Evolutionary conservation across 805 yeast genomes (phyloP), one percentile per base, ranked within the genome.

Genomic region (Schwanniomyces vanrijiae): DNA sequence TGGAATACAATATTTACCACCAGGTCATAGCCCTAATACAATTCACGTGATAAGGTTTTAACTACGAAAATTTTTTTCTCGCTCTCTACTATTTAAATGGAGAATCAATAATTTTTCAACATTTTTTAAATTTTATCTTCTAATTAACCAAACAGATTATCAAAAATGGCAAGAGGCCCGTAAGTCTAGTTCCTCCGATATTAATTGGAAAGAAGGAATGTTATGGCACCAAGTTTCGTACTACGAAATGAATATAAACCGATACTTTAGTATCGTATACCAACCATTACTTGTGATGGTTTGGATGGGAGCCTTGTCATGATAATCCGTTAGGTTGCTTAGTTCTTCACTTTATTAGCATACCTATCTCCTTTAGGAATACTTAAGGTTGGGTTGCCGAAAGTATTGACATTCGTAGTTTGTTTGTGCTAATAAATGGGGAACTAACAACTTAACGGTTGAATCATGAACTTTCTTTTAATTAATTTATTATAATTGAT

Each of bases 101-200:
- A n/a, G n/a, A n/a, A n/a, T n/a, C n/a, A n/a, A n/a, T n/a, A n/a
- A n/a, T n/a, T 51, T 50, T 49, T 38, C 44, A 33, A 26, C 43
- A 20, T 37, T 44, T 45, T 46, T 47, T n/a, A n/a, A n/a, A n/a
- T 40, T 38, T 43, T 43, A 42, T 51, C 39, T 40, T 48, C 41
- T 49, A 50, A 48, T 52, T 22, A 43, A 46, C 54, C 57, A 55
- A 46, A 51, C 50, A 44, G 44, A 51, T 47, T 62, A 65, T 64
- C 69, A 69, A 65, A 40, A 68, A 73, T 73, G 78, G 78, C 78
- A 73, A 73, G 78, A 73, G 78, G 78, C 77, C 78, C 77, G 78
- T 73, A 73, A 68, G 78, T 73, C 69, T 58, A 52, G 45, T 52
- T 40, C 45, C 38, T 18, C 41, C 38, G 19, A 38, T 20, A 10